These are phyloP conservation scores for Sugiyamaella pinicola DNA, from an alignment of 1,139 yeast genomes.

Conservation along the genomic window DNA sequence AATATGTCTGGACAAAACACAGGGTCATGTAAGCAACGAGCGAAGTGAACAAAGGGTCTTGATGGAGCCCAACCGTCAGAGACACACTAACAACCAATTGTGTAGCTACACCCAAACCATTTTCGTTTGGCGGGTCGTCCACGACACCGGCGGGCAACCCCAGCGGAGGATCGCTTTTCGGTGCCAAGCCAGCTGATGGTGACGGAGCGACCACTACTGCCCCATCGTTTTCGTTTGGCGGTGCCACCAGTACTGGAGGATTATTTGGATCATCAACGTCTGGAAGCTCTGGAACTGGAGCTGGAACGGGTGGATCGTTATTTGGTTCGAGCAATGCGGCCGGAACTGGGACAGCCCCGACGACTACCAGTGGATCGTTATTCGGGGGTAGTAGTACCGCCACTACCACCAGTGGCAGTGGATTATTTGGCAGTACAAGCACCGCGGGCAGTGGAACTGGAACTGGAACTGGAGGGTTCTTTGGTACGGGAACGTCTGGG, in stretches of 20 bases:
- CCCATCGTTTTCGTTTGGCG: conserved; percentile 18
- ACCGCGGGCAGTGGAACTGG: not conserved
- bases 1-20: conserved; percentile 20
- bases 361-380: conserved; percentile 7
- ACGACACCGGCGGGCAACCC: conserved; percentile 23
- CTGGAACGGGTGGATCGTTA: not conserved
- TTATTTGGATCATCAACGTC: conserved; percentile 7
- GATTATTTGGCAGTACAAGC: not conserved
- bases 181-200: conserved; percentile 1
- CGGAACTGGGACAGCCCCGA: not conserved
- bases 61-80: conserved; percentile 15
- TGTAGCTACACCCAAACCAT: conserved; percentile 18
- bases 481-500: not conserved
- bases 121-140: conserved; percentile 20
- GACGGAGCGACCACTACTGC: not conserved
- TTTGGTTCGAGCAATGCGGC: not conserved
- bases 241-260: conserved; percentile 1
- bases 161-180: conserved; percentile 6
- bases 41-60: conserved; percentile 9
- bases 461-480: not conserved
- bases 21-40: conserved; percentile 23
- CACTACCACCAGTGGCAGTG: conserved; percentile 4
- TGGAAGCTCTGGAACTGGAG: not conserved
- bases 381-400: conserved; percentile 1
- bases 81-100: conserved; percentile 13